phyloP scores from a whole-genome alignment of 2,329 filamentous ascomycete genomes.

The Phoma herbarum region DNA sequence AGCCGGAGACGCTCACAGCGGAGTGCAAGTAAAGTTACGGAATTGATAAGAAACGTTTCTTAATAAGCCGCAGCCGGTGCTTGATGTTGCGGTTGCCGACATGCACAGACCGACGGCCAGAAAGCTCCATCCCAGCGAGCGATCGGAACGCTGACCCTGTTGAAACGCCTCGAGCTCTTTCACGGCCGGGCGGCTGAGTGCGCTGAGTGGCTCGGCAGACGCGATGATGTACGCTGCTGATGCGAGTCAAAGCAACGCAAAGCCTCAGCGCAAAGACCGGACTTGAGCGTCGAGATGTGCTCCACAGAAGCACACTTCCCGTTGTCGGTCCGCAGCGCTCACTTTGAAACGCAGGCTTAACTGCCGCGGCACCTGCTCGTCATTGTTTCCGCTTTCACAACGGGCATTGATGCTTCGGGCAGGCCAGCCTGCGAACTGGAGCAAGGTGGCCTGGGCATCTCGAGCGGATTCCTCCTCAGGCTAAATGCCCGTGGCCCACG shows the following conservation, averaged over 20 bases:
- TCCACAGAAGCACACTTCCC: constrained; percentile 26
- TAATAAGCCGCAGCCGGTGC: constrained; percentile 35
- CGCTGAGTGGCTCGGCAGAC: constrained; percentile 43
- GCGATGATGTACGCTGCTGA: constrained; percentile 46
- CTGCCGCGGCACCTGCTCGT: constrained; percentile 39
- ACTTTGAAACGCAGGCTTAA: constrained; percentile 43
- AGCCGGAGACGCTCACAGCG: constrained; percentile 44
- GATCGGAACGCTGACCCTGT: constrained; percentile 41
- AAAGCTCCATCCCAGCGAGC: constrained; percentile 33
- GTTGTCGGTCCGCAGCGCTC: constrained; percentile 37
- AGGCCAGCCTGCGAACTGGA: constrained; percentile 32
- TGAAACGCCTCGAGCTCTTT: constrained; percentile 34
- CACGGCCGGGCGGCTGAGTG: constrained; percentile 20
- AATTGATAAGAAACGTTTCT: constrained; percentile 24
- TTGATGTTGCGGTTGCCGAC: constrained; percentile 26
- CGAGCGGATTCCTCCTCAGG: constrained; percentile 42
- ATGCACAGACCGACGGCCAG: constrained; percentile 23
- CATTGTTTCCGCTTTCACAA: constrained; percentile 40
- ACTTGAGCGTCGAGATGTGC: constrained; percentile 6
- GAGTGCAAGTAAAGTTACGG: constrained; percentile 31
- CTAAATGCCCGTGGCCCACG: constrained; percentile 43
- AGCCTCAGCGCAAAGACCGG: constrained; percentile 13
- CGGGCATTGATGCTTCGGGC: constrained; percentile 42
- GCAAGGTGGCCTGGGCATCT: constrained; percentile 23
- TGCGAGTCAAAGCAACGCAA: constrained; percentile 42